A percentile compares a stretch with the other conserved stretches of the same genome.
Evolutionary conservation across 805 yeast genomes (phyloP).

Genomic region (Candida qinlingensis): DNA sequence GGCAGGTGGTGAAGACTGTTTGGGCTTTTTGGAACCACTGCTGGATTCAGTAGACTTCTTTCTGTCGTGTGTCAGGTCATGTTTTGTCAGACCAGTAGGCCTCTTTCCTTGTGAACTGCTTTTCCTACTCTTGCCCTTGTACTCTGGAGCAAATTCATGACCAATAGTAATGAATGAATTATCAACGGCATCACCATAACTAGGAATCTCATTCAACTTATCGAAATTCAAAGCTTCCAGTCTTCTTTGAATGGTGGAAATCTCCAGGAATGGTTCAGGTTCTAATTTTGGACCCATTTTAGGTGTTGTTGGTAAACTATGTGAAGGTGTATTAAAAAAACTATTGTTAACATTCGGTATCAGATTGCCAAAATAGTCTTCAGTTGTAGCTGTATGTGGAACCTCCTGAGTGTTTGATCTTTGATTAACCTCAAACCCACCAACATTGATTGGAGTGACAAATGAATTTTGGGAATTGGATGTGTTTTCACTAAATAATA

Average conservation of each 20-base stretch:
- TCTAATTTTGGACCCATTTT: neutral
- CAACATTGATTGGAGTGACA: neutral
- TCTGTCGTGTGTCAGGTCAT: too few species aligned
- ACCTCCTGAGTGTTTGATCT: neutral
- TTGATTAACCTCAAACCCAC: slow-evolving; percentile 1
- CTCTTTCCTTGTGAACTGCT: neutral
- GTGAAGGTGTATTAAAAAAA: neutral
- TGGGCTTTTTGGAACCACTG: too few species aligned
- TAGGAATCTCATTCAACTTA: slow-evolving; percentile 60
- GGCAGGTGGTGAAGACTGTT: too few species aligned
- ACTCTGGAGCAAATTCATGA: slow-evolving; percentile 53
- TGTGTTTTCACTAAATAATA: slow-evolving; percentile 19
- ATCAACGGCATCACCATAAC: slow-evolving; percentile 67
- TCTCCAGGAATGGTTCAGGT: neutral
- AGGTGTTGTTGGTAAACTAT: neutral
- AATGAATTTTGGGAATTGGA: slow-evolving; percentile 3
- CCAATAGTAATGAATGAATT: slow-evolving; percentile 36
- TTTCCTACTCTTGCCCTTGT: slow-evolving; percentile 21
- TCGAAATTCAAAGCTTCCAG: slow-evolving; percentile 27
- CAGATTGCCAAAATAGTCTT: neutral
- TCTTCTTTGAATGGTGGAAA: slow-evolving; percentile 6
- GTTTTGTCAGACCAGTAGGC: too few species aligned
- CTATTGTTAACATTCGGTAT: neutral
- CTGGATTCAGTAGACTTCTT: too few species aligned
- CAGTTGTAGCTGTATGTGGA: neutral